Percentiles rank a stretch among this genome's conserved stretches.
phyloP scores from a whole-genome alignment of 2,329 filamentous ascomycete species.

The Lecanicillium sp. region DNA sequence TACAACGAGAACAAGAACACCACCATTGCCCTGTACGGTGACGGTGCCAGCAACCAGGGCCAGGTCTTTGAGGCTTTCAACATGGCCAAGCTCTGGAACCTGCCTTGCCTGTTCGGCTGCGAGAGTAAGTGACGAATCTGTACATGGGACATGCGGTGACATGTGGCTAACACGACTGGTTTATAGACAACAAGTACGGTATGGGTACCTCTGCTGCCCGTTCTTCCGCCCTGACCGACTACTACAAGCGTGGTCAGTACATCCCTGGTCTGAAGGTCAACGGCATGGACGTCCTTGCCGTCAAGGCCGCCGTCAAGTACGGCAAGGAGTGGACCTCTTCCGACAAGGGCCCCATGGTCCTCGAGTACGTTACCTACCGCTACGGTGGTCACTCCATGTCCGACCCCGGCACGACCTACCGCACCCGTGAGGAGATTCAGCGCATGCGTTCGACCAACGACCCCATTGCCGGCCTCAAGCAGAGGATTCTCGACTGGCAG shows the following conservation, averaged over 20 bases:
- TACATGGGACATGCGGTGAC: too few species aligned
- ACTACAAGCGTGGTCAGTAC: constrained; percentile 99
- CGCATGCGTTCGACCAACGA: constrained; percentile 99
- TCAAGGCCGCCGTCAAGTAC: constrained; percentile 93
- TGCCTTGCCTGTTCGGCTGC: constrained; percentile 92
- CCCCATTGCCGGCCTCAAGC: constrained; percentile 94
- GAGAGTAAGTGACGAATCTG: constrained; percentile 64
- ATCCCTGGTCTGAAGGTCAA: constrained; percentile 99
- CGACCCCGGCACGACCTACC: constrained; percentile 97
- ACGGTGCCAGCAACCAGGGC: constrained; percentile 97
- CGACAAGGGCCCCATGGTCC: constrained; percentile 87
- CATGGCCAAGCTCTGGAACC: constrained; percentile 99
- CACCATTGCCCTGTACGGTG: constrained; percentile 87
- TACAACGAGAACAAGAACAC: constrained; percentile 84
- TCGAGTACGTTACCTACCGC: constrained; percentile 98
- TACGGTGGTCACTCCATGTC: constrained; percentile 99
- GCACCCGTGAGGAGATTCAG: constrained; percentile 98
- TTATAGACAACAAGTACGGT: constrained; percentile 96
- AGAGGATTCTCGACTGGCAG: constrained; percentile 94
- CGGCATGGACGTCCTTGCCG: constrained; percentile 97
- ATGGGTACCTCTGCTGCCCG: constrained; percentile 97
- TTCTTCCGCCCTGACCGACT: constrained; percentile 92
- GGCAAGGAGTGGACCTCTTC: constrained; percentile 78
- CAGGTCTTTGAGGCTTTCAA: constrained; percentile 99
- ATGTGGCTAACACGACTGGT: constrained; percentile 7